Evolutionary conservation across 257 asterid genomes (phyloP), one percentile per base, ranked within the genome.

Genomic region (Solanum gandarillasii): DNA sequence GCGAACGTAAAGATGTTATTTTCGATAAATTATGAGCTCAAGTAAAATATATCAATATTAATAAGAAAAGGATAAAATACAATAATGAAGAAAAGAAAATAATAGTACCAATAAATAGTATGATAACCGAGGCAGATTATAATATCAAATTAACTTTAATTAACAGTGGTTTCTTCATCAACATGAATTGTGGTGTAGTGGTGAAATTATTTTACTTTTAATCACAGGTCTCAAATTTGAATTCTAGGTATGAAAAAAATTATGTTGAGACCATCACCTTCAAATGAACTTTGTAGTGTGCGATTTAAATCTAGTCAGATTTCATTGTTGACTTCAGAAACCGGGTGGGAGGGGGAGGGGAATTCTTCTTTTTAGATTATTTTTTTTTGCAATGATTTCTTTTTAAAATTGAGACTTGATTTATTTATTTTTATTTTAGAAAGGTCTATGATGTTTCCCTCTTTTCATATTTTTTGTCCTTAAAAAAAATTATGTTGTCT

Each of bases 251-350:
- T 6, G 3, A 1, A 55, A 6, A 46, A 2, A 55, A 55, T 55
- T 55, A 6, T 52, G 4, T 55, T 55, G 4, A 18, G 0, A 18
- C 0, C 23, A 55, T 0, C n/a, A 52, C 21, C 9, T 2, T 0
- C 1, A 0, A 1, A 55, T 18, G 65, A 0, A 1, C 0, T 4
- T 18, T 2, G 9, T 6, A 6, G 65, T 55, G 10, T 5, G 8
- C 1, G 21, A 48, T 48, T 5, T 0, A 5, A 14, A 48, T 48
- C 18, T 48, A 48, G 1, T 55, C 1, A 2, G 4, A 48, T 2
- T 52, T 18, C 1, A 16, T 18, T 1, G 1, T 52, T 5, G 9
- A 18, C 10, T 52, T 20, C n/a, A 18, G 3, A 52, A 16, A 16
- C 1, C 1, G 0, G n/a, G 62, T 52, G 62, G 60, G 23, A 52